Base-by-base conservation (phyloP, 345 rosid genomes). In the Populus nigra region DNA sequence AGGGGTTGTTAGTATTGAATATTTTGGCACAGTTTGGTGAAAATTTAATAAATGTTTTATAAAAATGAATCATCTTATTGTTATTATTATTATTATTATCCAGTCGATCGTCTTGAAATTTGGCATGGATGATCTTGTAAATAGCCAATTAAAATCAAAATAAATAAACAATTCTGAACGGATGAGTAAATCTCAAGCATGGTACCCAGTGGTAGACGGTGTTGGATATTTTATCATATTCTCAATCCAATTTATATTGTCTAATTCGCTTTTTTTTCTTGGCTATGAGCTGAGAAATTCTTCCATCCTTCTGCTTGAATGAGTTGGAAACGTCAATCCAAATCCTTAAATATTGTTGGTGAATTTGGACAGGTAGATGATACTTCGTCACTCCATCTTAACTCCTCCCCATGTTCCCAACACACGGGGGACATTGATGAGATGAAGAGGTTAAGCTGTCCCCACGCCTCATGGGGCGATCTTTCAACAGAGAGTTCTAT, bases 401-500 rank as follows among this genome's bases (percentile, higher is more conserved):
- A 49, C 63, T 49, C 69, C 12, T 25, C 13, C 45, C 23, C 53
- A 63, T 74, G 77, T 74, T 74, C 70, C 77, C 77, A 43, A 43
- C 77, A 25, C 25, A 43, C 70, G 49, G 59, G 49, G 41, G 77
- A 74, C 77, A 63, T 2, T 7, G 59, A 43, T 43, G 77, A 31
- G 39, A 74, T 39, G 20, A 43, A 61, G 13, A 25, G 39, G 69
- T 9, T 69, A 38, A 68, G 71, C 29, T 23, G 65, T 59, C 65
- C 65, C 65, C 25, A 59, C 65, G 9, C 11, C 25, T 59, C 65
- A 59, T 59, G 65, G 5, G 12, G 15, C 1, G 65, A 59, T 59
- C 29, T 9, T 59, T 59, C n/a, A 10, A 59, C 65, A 10, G 65
- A 59, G 29, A 11, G 29, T 59, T 59, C 65, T 59, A 23, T 5